Percentiles rank a stretch among this genome's conserved stretches.
These are phyloP conservation scores for Lachancea quebecensis DNA, from an alignment of 805 yeast genomes.

Conservation along the genomic window DNA sequence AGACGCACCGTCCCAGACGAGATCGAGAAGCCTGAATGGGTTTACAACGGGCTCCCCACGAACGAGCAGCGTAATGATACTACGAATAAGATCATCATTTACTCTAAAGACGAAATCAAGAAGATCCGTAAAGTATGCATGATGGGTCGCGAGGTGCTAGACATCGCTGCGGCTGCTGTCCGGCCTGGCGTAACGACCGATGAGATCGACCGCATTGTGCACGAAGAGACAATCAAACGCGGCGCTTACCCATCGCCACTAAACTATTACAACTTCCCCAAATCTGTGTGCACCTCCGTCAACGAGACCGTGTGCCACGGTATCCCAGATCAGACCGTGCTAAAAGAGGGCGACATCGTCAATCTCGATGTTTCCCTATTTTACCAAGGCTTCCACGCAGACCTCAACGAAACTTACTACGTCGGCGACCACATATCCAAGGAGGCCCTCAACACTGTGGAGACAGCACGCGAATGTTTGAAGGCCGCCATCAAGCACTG, in stretches of 20 bases:
- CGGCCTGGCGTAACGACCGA: conserved; percentile 91
- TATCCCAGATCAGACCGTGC: conserved; percentile 81
- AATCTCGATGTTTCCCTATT: conserved; percentile 84
- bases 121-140: conserved; percentile 69
- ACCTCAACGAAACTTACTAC: conserved; percentile 92
- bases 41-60: conserved; percentile 68
- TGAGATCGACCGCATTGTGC: conserved; percentile 79
- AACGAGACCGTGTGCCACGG: conserved; percentile 97
- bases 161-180: conserved; percentile 75
- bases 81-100: conserved; percentile 54
- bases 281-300: conserved; percentile 85
- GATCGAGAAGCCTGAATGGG: conserved; percentile 78
- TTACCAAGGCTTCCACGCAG: conserved; percentile 87
- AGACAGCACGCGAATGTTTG: conserved; percentile 81
- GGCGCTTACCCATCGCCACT: conserved; percentile 92
- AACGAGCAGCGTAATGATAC: conserved; percentile 71
- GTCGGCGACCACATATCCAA: conserved; percentile 84
- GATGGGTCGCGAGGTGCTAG: conserved; percentile 82
- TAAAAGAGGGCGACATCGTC: conserved; percentile 90
- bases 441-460: conserved; percentile 80
- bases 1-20: conserved; percentile 64
- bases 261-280: conserved; percentile 90
- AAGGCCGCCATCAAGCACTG: conserved; percentile 77
- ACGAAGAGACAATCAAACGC: conserved; percentile 80
- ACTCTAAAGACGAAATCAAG: conserved; percentile 61